These are phyloP conservation scores for Fraxinus velutina DNA, from an alignment of 305 asterid species.

Conservation along the genomic window DNA sequence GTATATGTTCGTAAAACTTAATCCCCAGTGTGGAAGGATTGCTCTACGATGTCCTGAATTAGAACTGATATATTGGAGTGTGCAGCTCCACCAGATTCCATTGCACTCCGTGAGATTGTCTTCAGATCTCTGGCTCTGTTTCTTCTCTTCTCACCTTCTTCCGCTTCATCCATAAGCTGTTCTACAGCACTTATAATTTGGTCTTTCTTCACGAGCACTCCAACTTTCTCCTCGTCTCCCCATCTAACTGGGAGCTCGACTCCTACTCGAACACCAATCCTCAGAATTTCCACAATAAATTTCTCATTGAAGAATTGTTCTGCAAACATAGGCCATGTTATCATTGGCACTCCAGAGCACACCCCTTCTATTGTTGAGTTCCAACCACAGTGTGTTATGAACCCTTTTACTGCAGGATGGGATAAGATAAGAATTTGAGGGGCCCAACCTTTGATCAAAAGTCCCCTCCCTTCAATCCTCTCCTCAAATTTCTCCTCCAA, in stretches of 20 bases:
- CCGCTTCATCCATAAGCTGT: slow-evolving; percentile 41
- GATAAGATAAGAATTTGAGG: slow-evolving; percentile 55
- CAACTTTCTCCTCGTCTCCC: slow-evolving; percentile 60
- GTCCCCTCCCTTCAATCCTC: slow-evolving; percentile 37
- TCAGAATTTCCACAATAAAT: slow-evolving; percentile 37
- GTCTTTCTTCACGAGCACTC: slow-evolving; percentile 45
- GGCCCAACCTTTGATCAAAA: slow-evolving; percentile 57
- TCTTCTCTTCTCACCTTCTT: slow-evolving; percentile 38
- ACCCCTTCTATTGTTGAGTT: slow-evolving; percentile 52
- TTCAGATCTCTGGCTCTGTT: slow-evolving; percentile 34
- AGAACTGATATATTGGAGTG: slow-evolving; percentile 27
- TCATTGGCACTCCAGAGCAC: slow-evolving; percentile 54
- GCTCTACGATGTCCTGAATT: slow-evolving; percentile 33
- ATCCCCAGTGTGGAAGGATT: not conserved
- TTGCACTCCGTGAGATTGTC: slow-evolving; percentile 31
- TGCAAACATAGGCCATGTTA: slow-evolving; percentile 58
- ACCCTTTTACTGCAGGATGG: slow-evolving; percentile 44
- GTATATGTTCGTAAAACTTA: not conserved
- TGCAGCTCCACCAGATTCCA: slow-evolving; percentile 44
- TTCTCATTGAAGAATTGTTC: slow-evolving; percentile 62
- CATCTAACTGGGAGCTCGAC: slow-evolving; percentile 45
- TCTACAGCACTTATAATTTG: slow-evolving; percentile 38
- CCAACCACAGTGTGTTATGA: slow-evolving; percentile 63
- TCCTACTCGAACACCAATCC: slow-evolving; percentile 42
- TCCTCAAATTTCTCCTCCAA: slow-evolving; percentile 33